Conservation (phyloP, 2,329 filamentous ascomycete genomes). For the Gremmenia infestans region DNA sequence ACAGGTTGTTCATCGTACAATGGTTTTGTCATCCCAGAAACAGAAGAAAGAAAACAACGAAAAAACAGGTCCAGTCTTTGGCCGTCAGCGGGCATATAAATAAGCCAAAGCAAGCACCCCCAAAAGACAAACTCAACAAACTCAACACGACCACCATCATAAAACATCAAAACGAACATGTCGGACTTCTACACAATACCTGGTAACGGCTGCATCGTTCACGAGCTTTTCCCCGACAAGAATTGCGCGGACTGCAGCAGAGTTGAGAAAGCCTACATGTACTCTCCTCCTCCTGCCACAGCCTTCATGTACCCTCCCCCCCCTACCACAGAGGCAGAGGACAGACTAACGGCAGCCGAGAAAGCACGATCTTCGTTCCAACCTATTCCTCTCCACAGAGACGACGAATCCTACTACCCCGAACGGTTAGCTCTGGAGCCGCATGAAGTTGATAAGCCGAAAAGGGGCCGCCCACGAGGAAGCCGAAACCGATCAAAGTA, state of each 20-base stretch:
- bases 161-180: neutral
- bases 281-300: neutral
- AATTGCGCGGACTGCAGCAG: neutral
- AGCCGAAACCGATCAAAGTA: no score
- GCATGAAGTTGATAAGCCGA: neutral
- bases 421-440: neutral
- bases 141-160: neutral
- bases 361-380: neutral
- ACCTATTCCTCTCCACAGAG: neutral
- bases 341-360: neutral
- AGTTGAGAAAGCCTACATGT: neutral
- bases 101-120: neutral
- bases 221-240: neutral
- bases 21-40: neutral
- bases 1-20: neutral
- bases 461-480: no score
- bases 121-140: neutral
- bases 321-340: neutral
- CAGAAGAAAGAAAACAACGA: neutral
- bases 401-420: neutral
- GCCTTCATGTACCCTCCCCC: neutral
- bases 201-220: neutral
- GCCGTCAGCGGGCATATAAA: neutral
- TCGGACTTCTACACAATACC: neutral
- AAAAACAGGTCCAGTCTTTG: neutral